Conservation (phyloP, 805 yeast genomes). For the Schwanniomyces vanrijiae region DNA sequence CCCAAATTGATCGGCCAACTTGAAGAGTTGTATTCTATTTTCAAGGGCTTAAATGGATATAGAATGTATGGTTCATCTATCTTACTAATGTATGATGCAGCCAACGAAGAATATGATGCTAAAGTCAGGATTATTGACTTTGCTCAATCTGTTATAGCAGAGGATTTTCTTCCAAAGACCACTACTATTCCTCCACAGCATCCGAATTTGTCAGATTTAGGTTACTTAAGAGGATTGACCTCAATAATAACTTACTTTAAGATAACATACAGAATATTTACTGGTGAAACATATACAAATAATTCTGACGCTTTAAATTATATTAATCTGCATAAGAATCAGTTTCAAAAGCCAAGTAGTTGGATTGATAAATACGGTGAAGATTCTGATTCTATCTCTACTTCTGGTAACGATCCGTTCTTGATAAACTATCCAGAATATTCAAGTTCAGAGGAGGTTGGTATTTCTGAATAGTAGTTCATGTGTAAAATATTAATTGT, state of each 20-base stretch:
- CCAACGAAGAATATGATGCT: constrained; percentile 15
- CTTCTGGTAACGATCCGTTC: constrained; percentile 17
- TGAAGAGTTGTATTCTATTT: constrained; percentile 54
- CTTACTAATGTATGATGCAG: constrained; percentile 85
- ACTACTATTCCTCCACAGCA: constrained; percentile 66
- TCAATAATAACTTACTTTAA: constrained; percentile 71
- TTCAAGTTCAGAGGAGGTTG: constrained; percentile 18
- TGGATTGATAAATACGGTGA: constrained; percentile 23
- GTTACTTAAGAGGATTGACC: constrained; percentile 79
- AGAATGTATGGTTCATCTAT: constrained; percentile 90
- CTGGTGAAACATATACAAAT: constrained; percentile 28
- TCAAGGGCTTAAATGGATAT: constrained; percentile 64
- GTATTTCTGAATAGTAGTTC: constrained; percentile 18
- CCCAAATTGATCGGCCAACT: constrained; percentile 65
- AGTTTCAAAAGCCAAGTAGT: constrained; percentile 10
- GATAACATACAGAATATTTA: constrained; percentile 55
- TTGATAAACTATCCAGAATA: constrained; percentile 18
- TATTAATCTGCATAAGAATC: constrained; percentile 10
- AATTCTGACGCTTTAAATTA: constrained; percentile 7
- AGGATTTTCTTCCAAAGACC: constrained; percentile 27
- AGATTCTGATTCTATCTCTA: neutral
- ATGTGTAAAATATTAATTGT: neutral
- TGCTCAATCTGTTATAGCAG: constrained; percentile 85
- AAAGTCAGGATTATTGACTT: constrained; percentile 86
- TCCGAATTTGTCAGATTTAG: constrained; percentile 65